Conservation (phyloP, 2,329 filamentous ascomycete species). For the Phaeophleospora eucalypticola region DNA sequence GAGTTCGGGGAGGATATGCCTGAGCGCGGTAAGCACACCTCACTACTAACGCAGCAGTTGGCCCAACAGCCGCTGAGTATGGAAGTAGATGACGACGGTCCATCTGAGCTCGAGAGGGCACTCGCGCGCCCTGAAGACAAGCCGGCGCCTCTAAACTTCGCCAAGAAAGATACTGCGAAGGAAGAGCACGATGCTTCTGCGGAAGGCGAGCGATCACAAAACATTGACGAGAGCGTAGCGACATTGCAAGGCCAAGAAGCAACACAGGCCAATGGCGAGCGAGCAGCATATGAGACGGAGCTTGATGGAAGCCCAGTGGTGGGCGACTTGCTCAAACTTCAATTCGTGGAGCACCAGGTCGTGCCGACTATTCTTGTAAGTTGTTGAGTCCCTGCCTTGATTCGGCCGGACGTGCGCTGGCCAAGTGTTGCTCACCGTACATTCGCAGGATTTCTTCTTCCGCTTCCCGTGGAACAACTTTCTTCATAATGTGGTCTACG, state of each 20-base stretch:
- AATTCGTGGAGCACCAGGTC: constrained; percentile 90
- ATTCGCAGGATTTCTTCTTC: constrained; percentile 84
- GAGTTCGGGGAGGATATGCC: constrained; percentile 31
- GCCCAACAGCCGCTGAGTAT: constrained; percentile 28
- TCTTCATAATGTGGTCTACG: constrained; percentile 97
- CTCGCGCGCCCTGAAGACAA: constrained; percentile 58
- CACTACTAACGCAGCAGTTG: constrained; percentile 42
- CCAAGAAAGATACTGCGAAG: constrained; percentile 36
- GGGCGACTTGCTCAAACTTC: constrained; percentile 90
- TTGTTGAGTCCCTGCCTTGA: constrained; percentile 13
- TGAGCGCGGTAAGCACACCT: constrained; percentile 33
- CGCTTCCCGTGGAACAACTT: constrained; percentile 99
- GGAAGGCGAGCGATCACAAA: constrained; percentile 15
- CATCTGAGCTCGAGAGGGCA: constrained; percentile 30
- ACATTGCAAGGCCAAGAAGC: constrained; percentile 29
- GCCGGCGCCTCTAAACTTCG: constrained; percentile 61
- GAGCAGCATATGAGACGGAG: constrained; percentile 52
- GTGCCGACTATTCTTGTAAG: constrained; percentile 92
- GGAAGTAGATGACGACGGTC: constrained; percentile 29
- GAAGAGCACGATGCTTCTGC: constrained; percentile 3
- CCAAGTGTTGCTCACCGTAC: constrained; percentile 1
- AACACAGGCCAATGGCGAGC: constrained; percentile 21
- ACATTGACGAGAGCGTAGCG: constrained; percentile 30
- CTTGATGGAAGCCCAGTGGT: constrained; percentile 70
- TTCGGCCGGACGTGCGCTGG: background rate